Evolutionary conservation across 1,284 basidiomycete species (phyloP), one percentile per base, ranked within the genome.

Genomic region (Ganoderma multipileum): DNA sequence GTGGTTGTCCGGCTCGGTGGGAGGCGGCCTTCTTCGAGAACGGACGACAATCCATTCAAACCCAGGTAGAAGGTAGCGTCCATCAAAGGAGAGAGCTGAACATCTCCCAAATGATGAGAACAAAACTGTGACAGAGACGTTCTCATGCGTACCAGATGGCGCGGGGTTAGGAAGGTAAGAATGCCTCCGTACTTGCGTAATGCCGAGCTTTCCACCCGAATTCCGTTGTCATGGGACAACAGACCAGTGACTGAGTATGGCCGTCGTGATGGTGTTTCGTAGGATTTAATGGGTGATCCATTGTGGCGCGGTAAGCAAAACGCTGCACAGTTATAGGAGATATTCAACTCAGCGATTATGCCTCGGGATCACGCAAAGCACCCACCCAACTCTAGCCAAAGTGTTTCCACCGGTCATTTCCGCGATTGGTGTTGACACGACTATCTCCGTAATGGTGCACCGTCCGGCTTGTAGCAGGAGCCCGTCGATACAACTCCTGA

Each of bases 151-250:
- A 38, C 33, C 33, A 18, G 33, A 38, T 38, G 55, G 33, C 30
- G 20, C 33, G 55, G 33, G 33, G 30, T 11, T n/a, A 20, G 20
- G 55, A 57, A 57, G 55, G 33, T 18, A 20, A 57, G 12, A n/a
- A n/a, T 57, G 55, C 20, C 33, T 33, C 28, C 55, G 33, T 57
- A 36, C 55, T 57, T 36, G 42, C 55, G 55, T 57, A 33, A 36
- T 4, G 16, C 1, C 28, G 30, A 38, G 33, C 18, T 30, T 57
- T 38, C 55, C 33, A 36, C 55, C 54, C 30, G 55, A 57, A 57
- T 57, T 11, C 33, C 55, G 33, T 57, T 16, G 55, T 20, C 38
- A 57, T n/a, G 55, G 38, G 55, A 57, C 55, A n/a, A 57, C 55
- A 6, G 33, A 36, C 33, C 30, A 33, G 30, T 36, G 8, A n/a